These are phyloP conservation scores for Chenopodium album DNA, from an alignment of 148 eudicot species.

Conservation along the genomic window DNA sequence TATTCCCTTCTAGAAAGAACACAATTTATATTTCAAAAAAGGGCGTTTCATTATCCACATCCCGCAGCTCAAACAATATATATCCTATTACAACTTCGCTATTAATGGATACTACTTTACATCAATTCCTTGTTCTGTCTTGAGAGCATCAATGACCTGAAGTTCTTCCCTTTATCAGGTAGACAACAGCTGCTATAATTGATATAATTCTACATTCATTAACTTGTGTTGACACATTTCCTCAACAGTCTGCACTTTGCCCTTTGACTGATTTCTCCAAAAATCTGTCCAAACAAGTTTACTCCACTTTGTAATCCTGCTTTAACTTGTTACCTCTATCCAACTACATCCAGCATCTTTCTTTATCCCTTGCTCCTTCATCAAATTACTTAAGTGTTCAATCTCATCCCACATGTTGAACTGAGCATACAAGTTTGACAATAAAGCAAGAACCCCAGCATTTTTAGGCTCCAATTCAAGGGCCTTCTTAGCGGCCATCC, in stretches of 20 bases:
- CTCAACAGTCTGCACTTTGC: neutral
- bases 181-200: neutral
- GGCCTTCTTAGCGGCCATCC: conserved; percentile 62
- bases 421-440: conserved; percentile 62
- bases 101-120: neutral
- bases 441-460: conserved; percentile 54
- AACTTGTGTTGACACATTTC: neutral
- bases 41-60: neutral
- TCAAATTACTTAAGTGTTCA: conserved; percentile 43
- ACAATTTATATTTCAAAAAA: neutral
- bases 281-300: neutral
- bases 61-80: neutral
- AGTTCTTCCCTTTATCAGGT: neutral
- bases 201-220: neutral
- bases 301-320: neutral
- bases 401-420: conserved; percentile 63
- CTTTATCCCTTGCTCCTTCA: conserved; percentile 55
- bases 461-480: conserved; percentile 64
- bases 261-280: neutral
- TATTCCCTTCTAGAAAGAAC: neutral
- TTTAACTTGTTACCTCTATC: conserved; percentile 39
- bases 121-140: neutral
- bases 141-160: neutral
- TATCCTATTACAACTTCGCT: neutral
- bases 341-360: conserved; percentile 69